phyloP scores from a whole-genome alignment of 257 asterid genomes.

The Rehmannia glutinosa region DNA sequence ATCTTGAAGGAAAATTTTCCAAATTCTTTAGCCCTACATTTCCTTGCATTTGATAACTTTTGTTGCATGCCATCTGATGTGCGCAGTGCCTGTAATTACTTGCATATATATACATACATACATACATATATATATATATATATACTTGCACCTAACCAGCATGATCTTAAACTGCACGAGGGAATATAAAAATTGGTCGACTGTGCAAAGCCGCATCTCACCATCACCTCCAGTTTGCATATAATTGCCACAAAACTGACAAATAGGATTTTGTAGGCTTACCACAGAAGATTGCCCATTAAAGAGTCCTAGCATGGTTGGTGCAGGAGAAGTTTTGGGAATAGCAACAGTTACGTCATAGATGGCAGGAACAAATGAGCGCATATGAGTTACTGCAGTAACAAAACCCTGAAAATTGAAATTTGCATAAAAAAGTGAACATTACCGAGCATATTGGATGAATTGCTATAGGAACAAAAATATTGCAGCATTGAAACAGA shows the following conservation, averaged over 20 bases:
- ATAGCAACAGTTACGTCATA: slow-evolving; percentile 83
- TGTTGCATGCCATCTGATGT: not conserved
- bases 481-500: not conserved
- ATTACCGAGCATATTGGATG: slow-evolving; percentile 19
- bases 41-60: not conserved
- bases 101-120: not conserved
- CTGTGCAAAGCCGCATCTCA: too few relatives aligned
- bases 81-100: not conserved
- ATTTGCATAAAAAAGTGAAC: slow-evolving; percentile 41
- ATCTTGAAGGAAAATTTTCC: not conserved
- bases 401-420: slow-evolving; percentile 79
- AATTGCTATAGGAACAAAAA: not conserved
- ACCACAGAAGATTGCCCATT: slow-evolving; percentile 91
- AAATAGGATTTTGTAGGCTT: slow-evolving; percentile 27
- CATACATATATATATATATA: too few relatives aligned
- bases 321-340: slow-evolving; percentile 67
- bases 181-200: not conserved
- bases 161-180: not conserved
- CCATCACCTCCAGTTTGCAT: not conserved
- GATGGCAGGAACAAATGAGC: slow-evolving; percentile 88
- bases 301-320: slow-evolving; percentile 83
- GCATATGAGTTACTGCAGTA: slow-evolving; percentile 79
- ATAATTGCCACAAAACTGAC: not conserved
- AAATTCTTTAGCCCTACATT: not conserved
- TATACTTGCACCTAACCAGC: not conserved